phyloP scores from a whole-genome alignment of 495 filamentous ascomycete genomes.

The Daldinia concentrica region DNA sequence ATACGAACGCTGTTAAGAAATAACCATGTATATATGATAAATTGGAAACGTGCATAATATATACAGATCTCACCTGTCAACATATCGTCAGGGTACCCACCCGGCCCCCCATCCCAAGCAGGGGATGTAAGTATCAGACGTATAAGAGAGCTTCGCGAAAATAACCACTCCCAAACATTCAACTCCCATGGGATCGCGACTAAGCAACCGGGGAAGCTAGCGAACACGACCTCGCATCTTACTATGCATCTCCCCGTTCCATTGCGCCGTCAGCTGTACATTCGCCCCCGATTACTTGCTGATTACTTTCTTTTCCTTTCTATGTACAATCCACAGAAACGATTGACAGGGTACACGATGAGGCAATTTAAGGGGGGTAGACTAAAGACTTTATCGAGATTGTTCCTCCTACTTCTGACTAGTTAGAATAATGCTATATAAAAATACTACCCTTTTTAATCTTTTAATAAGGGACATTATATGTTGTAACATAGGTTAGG shows the following conservation, averaged over 20 bases:
- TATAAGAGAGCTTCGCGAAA: conserved; percentile 2
- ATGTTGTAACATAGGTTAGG: too few species aligned
- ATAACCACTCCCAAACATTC: conserved; percentile 2
- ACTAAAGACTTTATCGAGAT: too few species aligned
- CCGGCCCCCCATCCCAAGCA: neutral
- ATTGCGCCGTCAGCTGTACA: conserved; percentile 1
- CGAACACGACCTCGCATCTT: neutral
- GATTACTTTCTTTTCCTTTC: neutral
- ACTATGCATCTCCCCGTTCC: neutral
- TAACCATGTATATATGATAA: conserved; percentile 5
- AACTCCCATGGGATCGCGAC: conserved; percentile 9
- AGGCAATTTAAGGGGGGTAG: too few species aligned
- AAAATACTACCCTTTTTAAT: too few species aligned
- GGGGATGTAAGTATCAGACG: conserved; percentile 28
- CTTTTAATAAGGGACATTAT: too few species aligned
- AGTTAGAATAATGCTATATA: too few species aligned
- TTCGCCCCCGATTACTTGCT: neutral
- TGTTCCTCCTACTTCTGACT: too few species aligned
- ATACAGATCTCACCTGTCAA: conserved; percentile 3
- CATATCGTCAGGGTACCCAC: conserved; percentile 30
- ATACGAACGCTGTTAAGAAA: neutral
- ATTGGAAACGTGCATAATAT: conserved; percentile 6
- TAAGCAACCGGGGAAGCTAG: neutral
- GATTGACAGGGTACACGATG: too few species aligned
- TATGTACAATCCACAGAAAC: too few species aligned